Evolutionary conservation across 768 basidiomycete genomes (phyloP).

Genomic region (Suillus americanus): DNA sequence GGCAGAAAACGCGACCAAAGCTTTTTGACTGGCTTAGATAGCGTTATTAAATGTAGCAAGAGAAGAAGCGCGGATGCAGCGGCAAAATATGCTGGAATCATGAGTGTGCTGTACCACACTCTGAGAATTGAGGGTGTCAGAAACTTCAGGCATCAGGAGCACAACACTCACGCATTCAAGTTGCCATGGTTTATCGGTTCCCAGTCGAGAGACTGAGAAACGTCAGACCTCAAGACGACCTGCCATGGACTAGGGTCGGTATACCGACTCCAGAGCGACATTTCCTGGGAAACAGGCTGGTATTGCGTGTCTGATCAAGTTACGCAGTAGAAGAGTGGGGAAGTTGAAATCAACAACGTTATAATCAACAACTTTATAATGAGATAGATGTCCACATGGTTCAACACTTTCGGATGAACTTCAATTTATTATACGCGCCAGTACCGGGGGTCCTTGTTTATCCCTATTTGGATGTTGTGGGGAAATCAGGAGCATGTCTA

Average conservation of each 20-base stretch:
- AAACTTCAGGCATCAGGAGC: not conserved
- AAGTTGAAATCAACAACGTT: not conserved
- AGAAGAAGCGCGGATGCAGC: constrained; percentile 11
- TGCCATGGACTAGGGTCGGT: constrained; percentile 7
- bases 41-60: constrained; percentile 1
- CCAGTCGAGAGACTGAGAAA: not conserved
- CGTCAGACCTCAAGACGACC: constrained; percentile 4
- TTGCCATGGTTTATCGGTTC: not conserved
- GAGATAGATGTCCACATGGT: not conserved
- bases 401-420: not conserved
- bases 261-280: constrained; percentile 10
- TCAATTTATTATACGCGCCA: not conserved
- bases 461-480: constrained; percentile 7
- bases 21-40: constrained; percentile 10
- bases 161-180: not conserved
- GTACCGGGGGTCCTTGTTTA: constrained; percentile 5
- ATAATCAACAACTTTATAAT: not conserved
- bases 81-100: constrained; percentile 14
- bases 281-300: not conserved
- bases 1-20: constrained; percentile 1
- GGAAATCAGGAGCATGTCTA: constrained; percentile 8
- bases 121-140: not conserved
- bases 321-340: not conserved
- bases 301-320: not conserved
- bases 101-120: constrained; percentile 10